phyloP scores from a whole-genome alignment of 306 rosid species.

The Vigna reflexopilosa region DNA sequence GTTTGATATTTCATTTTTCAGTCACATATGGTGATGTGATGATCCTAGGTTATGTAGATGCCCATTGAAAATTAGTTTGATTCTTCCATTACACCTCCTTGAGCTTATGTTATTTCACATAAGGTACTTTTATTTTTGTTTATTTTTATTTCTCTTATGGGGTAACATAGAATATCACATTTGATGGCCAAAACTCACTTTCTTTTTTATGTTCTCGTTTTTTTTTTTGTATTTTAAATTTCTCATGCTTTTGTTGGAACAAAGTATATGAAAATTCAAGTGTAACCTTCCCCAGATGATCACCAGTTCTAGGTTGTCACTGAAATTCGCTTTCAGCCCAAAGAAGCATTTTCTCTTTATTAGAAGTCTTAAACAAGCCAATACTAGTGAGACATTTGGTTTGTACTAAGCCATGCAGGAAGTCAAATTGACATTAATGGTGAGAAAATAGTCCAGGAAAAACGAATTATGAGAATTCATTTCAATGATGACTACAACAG shows the following conservation, averaged over 20 bases:
- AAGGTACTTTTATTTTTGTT: background rate
- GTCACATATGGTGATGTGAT: constrained; percentile 4
- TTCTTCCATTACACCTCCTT: background rate
- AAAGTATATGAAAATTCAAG: constrained; percentile 41
- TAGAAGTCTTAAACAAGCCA: constrained; percentile 36
- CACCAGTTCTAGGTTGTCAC: constrained; percentile 16
- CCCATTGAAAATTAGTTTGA: background rate
- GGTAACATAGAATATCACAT: constrained; percentile 36
- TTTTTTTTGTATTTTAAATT: background rate
- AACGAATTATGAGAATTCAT: constrained; percentile 21
- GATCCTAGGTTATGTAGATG: background rate
- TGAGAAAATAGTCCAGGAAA: background rate
- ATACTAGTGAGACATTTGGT: constrained; percentile 37
- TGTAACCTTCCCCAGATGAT: constrained; percentile 50
- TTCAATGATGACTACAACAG: constrained; percentile 16
- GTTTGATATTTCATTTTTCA: background rate
- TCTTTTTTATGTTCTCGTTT: background rate
- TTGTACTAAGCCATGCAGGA: background rate
- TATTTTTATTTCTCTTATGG: too few species aligned
- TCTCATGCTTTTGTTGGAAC: constrained; percentile 17
- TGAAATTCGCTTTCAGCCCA: constrained; percentile 38
- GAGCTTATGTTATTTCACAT: background rate
- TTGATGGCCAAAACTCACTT: constrained; percentile 37
- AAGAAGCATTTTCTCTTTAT: constrained; percentile 20
- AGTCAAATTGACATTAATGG: constrained; percentile 7